Conservation (phyloP, 805 yeast genomes). For the Clavispora vitiphila region DNA sequence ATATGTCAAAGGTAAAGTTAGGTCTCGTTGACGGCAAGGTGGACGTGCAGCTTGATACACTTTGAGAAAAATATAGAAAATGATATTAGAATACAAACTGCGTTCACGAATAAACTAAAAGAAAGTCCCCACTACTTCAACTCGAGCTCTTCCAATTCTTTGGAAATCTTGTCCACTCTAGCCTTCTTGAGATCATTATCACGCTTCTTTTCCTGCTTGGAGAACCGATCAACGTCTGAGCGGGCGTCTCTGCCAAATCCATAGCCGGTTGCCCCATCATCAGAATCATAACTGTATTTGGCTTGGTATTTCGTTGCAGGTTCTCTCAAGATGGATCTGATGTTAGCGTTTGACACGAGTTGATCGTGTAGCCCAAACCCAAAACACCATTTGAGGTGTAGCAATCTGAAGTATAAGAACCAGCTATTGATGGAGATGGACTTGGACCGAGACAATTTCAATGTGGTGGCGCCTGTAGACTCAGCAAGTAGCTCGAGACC, state of each 20-base stretch:
- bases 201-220: conserved; percentile 27
- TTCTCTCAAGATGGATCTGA: conserved; percentile 33
- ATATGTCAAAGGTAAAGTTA: conserved; percentile 9
- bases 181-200: conserved; percentile 34
- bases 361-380: conserved; percentile 50
- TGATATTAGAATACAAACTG: conserved; percentile 1
- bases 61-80: background rate
- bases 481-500: conserved; percentile 30
- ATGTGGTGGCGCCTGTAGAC: conserved; percentile 31
- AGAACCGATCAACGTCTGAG: conserved; percentile 13
- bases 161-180: conserved; percentile 28
- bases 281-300: conserved; percentile 9
- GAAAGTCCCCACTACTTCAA: conserved; percentile 4
- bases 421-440: conserved; percentile 46
- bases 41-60: background rate
- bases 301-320: conserved; percentile 20
- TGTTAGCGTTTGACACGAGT: conserved; percentile 32
- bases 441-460: conserved; percentile 42
- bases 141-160: conserved; percentile 27
- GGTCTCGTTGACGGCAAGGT: background rate
- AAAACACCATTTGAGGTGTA: conserved; percentile 47
- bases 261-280: conserved; percentile 1
- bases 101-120: background rate
- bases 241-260: conserved; percentile 11
- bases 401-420: conserved; percentile 45